Base-by-base conservation (phyloP, 2,329 filamentous ascomycete species). In the Xylaria sp. region DNA sequence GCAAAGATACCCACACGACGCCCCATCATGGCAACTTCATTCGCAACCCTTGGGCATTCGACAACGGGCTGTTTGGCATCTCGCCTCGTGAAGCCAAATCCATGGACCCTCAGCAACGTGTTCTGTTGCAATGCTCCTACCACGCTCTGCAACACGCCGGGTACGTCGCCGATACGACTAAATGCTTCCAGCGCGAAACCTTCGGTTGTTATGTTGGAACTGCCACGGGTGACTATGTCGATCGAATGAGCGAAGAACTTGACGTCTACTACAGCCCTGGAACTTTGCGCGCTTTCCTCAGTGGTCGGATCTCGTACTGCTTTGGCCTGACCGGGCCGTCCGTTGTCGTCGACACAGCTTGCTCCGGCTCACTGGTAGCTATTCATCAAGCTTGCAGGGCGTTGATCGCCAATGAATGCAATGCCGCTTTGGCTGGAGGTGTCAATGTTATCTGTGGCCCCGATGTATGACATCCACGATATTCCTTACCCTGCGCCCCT, bases 191-290 rank as follows among this genome's bases (percentile, higher is more conserved):
- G 23, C 58, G 63, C 4, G 65, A 71, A 37, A 65, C 62, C 2
- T 65, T 71, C 23, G 73, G 72, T 1, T 70, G 68, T 50, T 74
- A 67, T 35, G 64, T 73, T 13, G 72, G 71, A 16, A 61, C 66
- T 5, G 65, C 65, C 11, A 67, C 61, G 6, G 63, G 62, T 3
- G 69, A 74, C 51, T 74, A 74, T 52, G 56, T 66, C 4, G 65
- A 70, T 39, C 73, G 73, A 57, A 44, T 71, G 16, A 58, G 65
- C 9, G 58, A 69, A 7, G 55, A 69, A 3, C 63, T 70, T 2
- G 71, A 65, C 49, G 71, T 72, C 1, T 74, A 68, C 52, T 67
- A 72, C 3, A 66, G 66, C 11, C 64, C 67, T 16, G 67, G 67
- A 3, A 68, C 62, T 10, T 51, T 66, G 4, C 48, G 61, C 48